Conservation (phyloP, 2,329 filamentous ascomycete genomes). For the Trichocomaceae sp. region DNA sequence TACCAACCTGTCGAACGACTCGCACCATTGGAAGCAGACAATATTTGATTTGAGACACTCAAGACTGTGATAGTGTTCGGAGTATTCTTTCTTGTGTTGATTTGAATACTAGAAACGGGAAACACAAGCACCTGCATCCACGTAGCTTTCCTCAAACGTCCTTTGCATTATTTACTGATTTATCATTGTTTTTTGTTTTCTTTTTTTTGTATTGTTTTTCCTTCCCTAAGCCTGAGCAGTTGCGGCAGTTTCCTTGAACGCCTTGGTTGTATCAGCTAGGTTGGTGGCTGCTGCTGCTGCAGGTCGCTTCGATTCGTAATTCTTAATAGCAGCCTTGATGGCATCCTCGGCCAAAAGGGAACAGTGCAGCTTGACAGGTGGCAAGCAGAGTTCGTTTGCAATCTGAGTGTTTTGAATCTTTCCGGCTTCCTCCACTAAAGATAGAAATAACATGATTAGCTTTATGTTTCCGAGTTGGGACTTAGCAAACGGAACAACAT, state of each 20-base stretch:
- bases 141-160: background rate
- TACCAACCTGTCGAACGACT: background rate
- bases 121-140: too few species aligned
- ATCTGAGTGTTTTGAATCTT: constrained; percentile 97
- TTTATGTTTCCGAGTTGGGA: background rate
- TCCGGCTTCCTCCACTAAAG: constrained; percentile 70
- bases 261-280: constrained; percentile 58
- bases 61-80: background rate
- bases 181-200: background rate
- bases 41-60: background rate
- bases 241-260: constrained; percentile 12
- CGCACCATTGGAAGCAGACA: background rate
- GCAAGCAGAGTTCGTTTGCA: constrained; percentile 86
- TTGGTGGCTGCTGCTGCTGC: constrained; percentile 65
- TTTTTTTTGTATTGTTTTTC: background rate
- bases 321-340: constrained; percentile 84
- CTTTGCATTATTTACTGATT: background rate
- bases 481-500: background rate
- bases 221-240: background rate
- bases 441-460: constrained; percentile 14
- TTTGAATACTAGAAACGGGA: too few species aligned
- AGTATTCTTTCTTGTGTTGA: too few species aligned
- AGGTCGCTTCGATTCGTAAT: constrained; percentile 89
- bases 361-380: constrained; percentile 83
- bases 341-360: constrained; percentile 89